Percentiles rank a stretch among this genome's conserved stretches.
These are phyloP conservation scores for Penicillium taxi DNA, from an alignment of 495 filamentous ascomycete species.

Conservation along the genomic window DNA sequence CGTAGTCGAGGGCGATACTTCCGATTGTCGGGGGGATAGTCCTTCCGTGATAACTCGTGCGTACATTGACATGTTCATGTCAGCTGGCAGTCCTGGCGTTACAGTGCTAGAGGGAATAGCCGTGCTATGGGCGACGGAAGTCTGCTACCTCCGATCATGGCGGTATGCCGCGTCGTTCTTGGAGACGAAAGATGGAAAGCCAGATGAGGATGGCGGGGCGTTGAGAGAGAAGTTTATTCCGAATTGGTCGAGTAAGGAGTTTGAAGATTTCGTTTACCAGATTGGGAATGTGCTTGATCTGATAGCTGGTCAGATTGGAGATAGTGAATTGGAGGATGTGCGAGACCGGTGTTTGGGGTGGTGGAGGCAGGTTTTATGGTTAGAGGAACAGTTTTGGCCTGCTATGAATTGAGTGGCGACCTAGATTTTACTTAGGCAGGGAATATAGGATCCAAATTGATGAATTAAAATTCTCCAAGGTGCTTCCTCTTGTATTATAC, in stretches of 20 bases:
- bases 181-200: slow-evolving; percentile 7
- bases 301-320: slow-evolving; percentile 32
- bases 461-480: no score
- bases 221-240: slow-evolving; percentile 55
- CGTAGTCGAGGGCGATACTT: slow-evolving; percentile 14
- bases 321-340: slow-evolving; percentile 24
- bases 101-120: slow-evolving; percentile 57
- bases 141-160: slow-evolving; percentile 54
- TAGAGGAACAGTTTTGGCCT: slow-evolving; percentile 43
- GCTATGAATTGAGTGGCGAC: no score
- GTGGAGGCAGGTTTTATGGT: slow-evolving; percentile 46
- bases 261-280: slow-evolving; percentile 46
- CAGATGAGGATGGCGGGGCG: slow-evolving; percentile 55
- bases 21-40: slow-evolving; percentile 8
- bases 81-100: slow-evolving; percentile 36
- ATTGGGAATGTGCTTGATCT: slow-evolving; percentile 39
- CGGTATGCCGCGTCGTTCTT: slow-evolving; percentile 41
- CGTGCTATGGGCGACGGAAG: slow-evolving; percentile 69
- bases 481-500: no score
- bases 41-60: slow-evolving; percentile 34
- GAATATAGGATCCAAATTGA: no score
- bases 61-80: slow-evolving; percentile 49
- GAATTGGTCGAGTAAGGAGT: slow-evolving; percentile 56
- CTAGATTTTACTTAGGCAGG: no score
- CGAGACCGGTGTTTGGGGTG: slow-evolving; percentile 33